Evolutionary conservation across 1,284 basidiomycete species (phyloP).

Genomic region (Pholiota adiposa): DNA sequence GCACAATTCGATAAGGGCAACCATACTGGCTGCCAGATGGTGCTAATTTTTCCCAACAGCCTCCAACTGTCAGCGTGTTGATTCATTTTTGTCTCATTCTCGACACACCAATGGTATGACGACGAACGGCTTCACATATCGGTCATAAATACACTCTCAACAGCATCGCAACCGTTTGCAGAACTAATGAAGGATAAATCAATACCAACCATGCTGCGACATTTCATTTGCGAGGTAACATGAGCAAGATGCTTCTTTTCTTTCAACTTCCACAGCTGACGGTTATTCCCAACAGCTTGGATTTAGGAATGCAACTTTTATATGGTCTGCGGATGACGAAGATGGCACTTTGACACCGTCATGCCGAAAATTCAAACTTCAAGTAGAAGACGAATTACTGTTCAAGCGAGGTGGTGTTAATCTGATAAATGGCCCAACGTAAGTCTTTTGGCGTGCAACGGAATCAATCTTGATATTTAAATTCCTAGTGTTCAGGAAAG

Average conservation of each 20-base stretch:
- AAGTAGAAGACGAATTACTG: constrained; percentile 51
- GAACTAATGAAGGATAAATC: too few relatives aligned
- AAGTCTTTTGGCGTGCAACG: constrained; percentile 15
- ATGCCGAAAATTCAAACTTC: constrained; percentile 47
- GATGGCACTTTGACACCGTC: constrained; percentile 35
- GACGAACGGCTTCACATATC: too few relatives aligned
- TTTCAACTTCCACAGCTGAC: background rate
- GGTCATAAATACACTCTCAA: too few relatives aligned
- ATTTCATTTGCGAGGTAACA: too few relatives aligned
- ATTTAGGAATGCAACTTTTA: constrained; percentile 37
- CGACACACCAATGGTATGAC: too few relatives aligned
- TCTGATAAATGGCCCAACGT: constrained; percentile 64
- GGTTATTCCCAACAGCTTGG: constrained; percentile 13
- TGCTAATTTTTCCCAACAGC: too few relatives aligned
- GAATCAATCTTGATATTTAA: background rate
- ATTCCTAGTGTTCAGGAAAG: constrained; percentile 40
- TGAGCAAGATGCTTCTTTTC: too few relatives aligned
- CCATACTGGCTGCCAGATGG: too few relatives aligned
- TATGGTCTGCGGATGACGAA: constrained; percentile 37
- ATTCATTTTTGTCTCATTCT: too few relatives aligned
- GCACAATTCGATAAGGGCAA: background rate
- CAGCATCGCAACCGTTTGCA: too few relatives aligned
- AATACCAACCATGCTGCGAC: too few relatives aligned
- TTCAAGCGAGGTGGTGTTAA: constrained; percentile 63
- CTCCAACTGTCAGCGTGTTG: too few relatives aligned